Percentiles rank a stretch among this genome's conserved stretches.
These are phyloP conservation scores for Aschersonia sp. DNA, from an alignment of 2,329 filamentous ascomycete genomes.

Conservation along the genomic window DNA sequence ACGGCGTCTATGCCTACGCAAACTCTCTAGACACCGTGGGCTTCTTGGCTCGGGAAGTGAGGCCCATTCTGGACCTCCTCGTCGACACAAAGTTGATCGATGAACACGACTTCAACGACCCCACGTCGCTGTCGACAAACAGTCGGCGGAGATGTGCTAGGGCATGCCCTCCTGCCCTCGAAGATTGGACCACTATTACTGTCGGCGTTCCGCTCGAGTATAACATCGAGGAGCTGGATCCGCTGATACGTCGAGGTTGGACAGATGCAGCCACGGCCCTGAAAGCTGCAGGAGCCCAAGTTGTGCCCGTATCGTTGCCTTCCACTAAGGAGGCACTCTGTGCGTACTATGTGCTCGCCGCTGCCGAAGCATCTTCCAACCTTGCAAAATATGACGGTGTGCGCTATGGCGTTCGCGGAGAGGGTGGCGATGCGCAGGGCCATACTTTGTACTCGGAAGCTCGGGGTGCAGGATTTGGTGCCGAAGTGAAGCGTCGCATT, in stretches of 20 bases:
- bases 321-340: conserved; percentile 74
- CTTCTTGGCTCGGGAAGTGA: conserved; percentile 44
- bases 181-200: conserved; percentile 20
- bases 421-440: conserved; percentile 36
- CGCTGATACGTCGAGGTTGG: conserved; percentile 58
- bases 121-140: conserved; percentile 48
- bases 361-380: conserved; percentile 90
- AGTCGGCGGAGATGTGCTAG: conserved; percentile 37
- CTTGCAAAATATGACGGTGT: conserved; percentile 94
- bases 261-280: conserved; percentile 42
- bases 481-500: conserved; percentile 76
- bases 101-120: conserved; percentile 54
- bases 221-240: conserved; percentile 69
- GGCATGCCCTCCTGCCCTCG: conserved; percentile 10
- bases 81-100: conserved; percentile 31
- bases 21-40: conserved; percentile 90
- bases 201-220: conserved; percentile 61
- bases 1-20: conserved; percentile 80
- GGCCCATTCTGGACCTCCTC: conserved; percentile 34
- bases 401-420: conserved; percentile 59
- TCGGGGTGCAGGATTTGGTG: conserved; percentile 61
- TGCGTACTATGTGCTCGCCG: conserved; percentile 89
- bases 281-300: conserved; percentile 47
- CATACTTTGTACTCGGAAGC: conserved; percentile 64
- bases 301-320: conserved; percentile 68